Evolutionary conservation across 495 filamentous ascomycete species (phyloP), one percentile per base, ranked within the genome.

Genomic region (Podospora didyma): DNA sequence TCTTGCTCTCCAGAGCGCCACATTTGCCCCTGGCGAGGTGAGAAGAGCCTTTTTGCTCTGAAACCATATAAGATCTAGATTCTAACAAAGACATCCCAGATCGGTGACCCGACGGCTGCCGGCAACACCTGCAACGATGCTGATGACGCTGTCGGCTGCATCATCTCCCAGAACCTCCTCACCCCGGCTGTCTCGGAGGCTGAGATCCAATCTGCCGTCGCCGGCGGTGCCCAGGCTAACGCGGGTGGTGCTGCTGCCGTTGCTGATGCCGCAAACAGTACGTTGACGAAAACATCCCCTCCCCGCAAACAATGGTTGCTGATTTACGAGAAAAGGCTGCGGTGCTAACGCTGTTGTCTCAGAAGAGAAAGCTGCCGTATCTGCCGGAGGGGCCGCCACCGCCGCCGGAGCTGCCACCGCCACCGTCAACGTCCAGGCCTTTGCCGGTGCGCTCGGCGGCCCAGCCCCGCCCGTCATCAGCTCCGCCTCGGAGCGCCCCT

Each of bases 101-200:
- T 82, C 53, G 74, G 72, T 49, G 84, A 88, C 57, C 58, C 69
- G 17, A 86, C 84, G 20, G 84, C 68, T 26, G 67, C 62, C 11
- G 84, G 85, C 31, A 82, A 84, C 64, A 82, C 80, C 53, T 88
- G 85, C 64, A 69, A 83, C 59, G 63, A 57, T 12, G 59, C 47
- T 0, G 66, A 81, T 48, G 83, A 87, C 62, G 45, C 72, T 4
- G 69, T 68, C 6, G 85, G 85, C 19, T 88, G 85, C 72, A 88
- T 88, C 60, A 79, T 84, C 70, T 75, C 80, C 21, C 70, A 81
- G 62, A 79, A 81, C 58, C 79, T 86, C 3, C 68, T 86, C 16
- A 81, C 84, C 22, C 73, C 80, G 14, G 83, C 83, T 51, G 82
- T 78, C 17, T 76, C 78, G n/a, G 73, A 73, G 20, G 73, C 61